Base-by-base conservation (phyloP, 805 yeast genomes). In the Tetrapisispora nanseiensis region DNA sequence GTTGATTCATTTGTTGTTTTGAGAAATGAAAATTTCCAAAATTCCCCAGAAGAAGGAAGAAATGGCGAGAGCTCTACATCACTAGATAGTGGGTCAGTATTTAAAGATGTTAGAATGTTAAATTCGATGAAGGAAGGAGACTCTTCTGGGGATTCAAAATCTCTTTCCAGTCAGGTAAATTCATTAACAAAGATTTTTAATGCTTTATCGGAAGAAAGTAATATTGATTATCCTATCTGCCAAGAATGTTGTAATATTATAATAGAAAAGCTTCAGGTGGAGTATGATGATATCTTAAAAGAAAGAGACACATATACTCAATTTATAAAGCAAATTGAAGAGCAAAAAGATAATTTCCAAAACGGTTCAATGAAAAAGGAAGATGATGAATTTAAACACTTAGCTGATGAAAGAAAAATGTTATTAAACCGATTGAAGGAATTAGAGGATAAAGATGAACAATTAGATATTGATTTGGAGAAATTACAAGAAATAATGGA, bases 161-260 rank as follows among this genome's bases (percentile, higher is more conserved):
- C 71, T 0, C 64, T 77, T 2, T 73, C 82, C 0, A 63, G 67
- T 5, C 62, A 78, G 34, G 61, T 78, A 19, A 70, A 71, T 36
- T 69, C 78, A 0, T 58, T 86, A 27, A 76, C 76, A 2, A 75
- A 74, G 30, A 72, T 90, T 2, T 87, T 86, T 57, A 80, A 82
- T 47, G 69, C 83, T 2, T 62, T 90, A 6, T 80, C 92, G 0
- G 68, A 74, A 5, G 80, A 82, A 46, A 80, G 81, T 40, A 86
- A 81, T 46, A 71, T 90, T 13, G 94, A 86, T 48, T 79, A 78
- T 54, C 98, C 98, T 0, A 76, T 92, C 13, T 90, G 97, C 52
- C 71, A 71, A 20, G 97, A 89, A 34, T 92, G 98, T 60, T 82
- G 92, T 6, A 76, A 72, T 33, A 58, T 71, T 18, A 61, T 90